Evolutionary conservation across 768 basidiomycete genomes (phyloP).

Genomic region (Serendipita vermifera): DNA sequence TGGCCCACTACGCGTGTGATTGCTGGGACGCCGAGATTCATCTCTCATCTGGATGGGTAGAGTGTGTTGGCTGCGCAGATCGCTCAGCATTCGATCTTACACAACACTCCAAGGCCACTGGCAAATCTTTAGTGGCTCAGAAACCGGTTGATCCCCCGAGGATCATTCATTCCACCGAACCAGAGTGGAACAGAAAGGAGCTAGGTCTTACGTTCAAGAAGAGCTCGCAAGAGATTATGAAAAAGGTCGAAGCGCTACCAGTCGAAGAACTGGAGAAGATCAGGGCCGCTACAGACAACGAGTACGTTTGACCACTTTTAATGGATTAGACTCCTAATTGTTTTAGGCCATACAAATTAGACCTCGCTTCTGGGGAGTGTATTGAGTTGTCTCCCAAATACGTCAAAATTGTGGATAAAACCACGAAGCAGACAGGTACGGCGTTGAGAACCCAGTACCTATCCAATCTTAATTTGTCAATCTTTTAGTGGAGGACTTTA

Average conservation of each 20-base stretch:
- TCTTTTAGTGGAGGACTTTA: conserved; percentile 74
- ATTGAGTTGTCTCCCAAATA: conserved; percentile 62
- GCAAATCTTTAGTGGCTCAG: conserved; percentile 72
- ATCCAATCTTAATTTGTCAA: conserved; percentile 12
- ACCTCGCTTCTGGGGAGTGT: conserved; percentile 45
- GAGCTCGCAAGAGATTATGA: conserved; percentile 56
- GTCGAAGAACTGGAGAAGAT: conserved; percentile 51
- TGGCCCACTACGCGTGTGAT: conserved; percentile 98
- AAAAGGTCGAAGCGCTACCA: conserved; percentile 49
- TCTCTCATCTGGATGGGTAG: conserved; percentile 88
- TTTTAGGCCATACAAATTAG: conserved; percentile 27
- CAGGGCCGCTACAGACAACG: conserved; percentile 58
- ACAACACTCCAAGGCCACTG: conserved; percentile 77
- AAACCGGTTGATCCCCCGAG: conserved; percentile 77
- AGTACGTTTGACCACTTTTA: conserved; percentile 34
- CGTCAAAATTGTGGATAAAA: conserved; percentile 67
- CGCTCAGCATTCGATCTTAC: conserved; percentile 92
- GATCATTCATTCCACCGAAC: conserved; percentile 63
- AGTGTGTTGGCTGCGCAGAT: conserved; percentile 98
- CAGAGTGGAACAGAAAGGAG: conserved; percentile 75
- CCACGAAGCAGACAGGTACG: conserved; percentile 71
- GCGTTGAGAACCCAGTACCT: too few relatives aligned
- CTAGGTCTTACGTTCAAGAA: conserved; percentile 83
- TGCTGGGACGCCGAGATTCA: conserved; percentile 99
- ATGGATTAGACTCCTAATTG: too few relatives aligned